These are phyloP conservation scores for Xylaria sp. DNA, from an alignment of 2,329 filamentous ascomycete genomes.

Conservation along the genomic window DNA sequence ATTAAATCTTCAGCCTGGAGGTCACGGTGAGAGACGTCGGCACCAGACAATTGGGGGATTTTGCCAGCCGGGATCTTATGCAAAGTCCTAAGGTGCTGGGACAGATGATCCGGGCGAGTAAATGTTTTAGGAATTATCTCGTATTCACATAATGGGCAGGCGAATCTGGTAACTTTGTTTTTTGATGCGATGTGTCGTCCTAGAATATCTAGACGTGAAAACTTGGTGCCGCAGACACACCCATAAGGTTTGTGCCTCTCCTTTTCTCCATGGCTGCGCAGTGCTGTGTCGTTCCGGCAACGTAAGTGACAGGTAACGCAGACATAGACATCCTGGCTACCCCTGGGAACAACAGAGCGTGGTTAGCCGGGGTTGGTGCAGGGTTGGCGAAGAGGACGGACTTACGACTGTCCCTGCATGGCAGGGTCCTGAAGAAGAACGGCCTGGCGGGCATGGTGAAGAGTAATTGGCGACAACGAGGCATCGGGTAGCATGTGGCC, in stretches of 20 bases:
- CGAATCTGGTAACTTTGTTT: constrained; percentile 17
- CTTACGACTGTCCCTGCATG: constrained; percentile 19
- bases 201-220: constrained; percentile 29
- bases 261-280: constrained; percentile 20
- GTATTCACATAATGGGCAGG: constrained; percentile 33
- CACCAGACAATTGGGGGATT: constrained; percentile 25
- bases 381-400: constrained; percentile 17
- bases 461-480: not conserved
- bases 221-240: constrained; percentile 34
- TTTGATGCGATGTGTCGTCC: constrained; percentile 34
- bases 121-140: constrained; percentile 28
- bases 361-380: not conserved
- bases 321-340: constrained; percentile 9
- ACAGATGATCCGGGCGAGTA: constrained; percentile 33
- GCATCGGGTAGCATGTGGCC: not conserved
- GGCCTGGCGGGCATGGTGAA: not conserved
- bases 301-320: constrained; percentile 21
- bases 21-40: not conserved
- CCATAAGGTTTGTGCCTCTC: constrained; percentile 27
- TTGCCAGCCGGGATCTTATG: constrained; percentile 30
- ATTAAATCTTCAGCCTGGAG: not conserved
- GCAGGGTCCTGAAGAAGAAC: not conserved
- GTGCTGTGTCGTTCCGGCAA: constrained; percentile 18
- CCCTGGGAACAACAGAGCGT: constrained; percentile 8
- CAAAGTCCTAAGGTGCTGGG: constrained; percentile 35